phyloP scores from a whole-genome alignment of 2,329 filamentous ascomycete genomes.

The Xylariaceae sp. region DNA sequence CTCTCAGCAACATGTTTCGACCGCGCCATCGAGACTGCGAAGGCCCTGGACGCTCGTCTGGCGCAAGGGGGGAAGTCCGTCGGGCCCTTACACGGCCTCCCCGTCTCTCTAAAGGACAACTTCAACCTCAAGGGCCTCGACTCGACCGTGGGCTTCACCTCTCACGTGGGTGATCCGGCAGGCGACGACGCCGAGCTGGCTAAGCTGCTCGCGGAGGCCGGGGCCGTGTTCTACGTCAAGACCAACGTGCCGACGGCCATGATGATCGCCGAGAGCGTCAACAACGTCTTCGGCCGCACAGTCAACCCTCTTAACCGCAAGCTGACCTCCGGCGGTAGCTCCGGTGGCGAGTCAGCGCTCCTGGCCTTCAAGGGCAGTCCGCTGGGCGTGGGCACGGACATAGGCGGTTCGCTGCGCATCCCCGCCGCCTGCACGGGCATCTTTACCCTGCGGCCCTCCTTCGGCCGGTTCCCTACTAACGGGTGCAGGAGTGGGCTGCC shows the following conservation, averaged over 20 bases:
- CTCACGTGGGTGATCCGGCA: slow-evolving; percentile 54
- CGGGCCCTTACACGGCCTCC: slow-evolving; percentile 62
- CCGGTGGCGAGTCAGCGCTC: slow-evolving; percentile 62
- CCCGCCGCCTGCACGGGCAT: slow-evolving; percentile 30
- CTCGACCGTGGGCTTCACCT: slow-evolving; percentile 58
- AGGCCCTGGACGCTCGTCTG: slow-evolving; percentile 45
- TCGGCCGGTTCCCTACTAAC: slow-evolving; percentile 54
- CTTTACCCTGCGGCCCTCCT: slow-evolving; percentile 35
- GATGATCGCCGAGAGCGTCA: slow-evolving; percentile 64
- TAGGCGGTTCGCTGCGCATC: slow-evolving; percentile 31
- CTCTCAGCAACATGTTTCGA: slow-evolving; percentile 51
- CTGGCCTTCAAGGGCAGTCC: slow-evolving; percentile 53
- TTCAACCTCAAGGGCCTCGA: slow-evolving; percentile 58
- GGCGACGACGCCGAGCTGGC: slow-evolving; percentile 36
- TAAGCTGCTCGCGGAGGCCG: slow-evolving; percentile 39
- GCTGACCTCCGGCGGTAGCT: slow-evolving; percentile 59
- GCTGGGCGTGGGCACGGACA: slow-evolving; percentile 42
- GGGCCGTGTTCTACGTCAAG: slow-evolving; percentile 53
- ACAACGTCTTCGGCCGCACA: slow-evolving; percentile 59
- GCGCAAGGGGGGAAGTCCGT: slow-evolving; percentile 37
- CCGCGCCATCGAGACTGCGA: slow-evolving; percentile 44
- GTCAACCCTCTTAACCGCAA: slow-evolving; percentile 55
- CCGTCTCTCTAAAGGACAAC: slow-evolving; percentile 65
- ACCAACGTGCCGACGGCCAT: slow-evolving; percentile 57
- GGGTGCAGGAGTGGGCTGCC: slow-evolving; percentile 51